A percentile compares a stretch with the other conserved stretches of the same genome.
phyloP scores from a whole-genome alignment of 768 basidiomycete genomes.

The Pleurotus tuoliensis region DNA sequence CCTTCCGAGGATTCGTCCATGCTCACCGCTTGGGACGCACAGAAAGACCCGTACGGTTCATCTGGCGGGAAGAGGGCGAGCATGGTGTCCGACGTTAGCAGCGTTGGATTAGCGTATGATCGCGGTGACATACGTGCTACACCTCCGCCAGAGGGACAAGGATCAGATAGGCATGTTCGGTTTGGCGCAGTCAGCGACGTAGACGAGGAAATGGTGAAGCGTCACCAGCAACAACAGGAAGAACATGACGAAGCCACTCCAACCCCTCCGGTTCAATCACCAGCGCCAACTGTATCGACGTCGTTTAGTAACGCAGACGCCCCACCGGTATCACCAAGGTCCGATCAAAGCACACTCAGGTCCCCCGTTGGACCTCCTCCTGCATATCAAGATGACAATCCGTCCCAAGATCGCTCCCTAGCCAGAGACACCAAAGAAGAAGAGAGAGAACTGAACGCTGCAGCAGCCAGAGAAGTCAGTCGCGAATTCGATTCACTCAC shows the following conservation, averaged over 20 bases:
- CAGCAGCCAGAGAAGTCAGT: slow-evolving; percentile 65
- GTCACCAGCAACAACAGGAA: slow-evolving; percentile 9
- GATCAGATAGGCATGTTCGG: slow-evolving; percentile 33
- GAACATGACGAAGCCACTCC: background rate
- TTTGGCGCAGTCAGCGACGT: slow-evolving; percentile 40
- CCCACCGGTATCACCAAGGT: background rate
- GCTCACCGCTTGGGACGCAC: slow-evolving; percentile 10
- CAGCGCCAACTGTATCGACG: background rate
- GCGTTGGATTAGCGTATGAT: slow-evolving; percentile 29
- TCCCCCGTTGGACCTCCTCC: background rate
- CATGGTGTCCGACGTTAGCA: slow-evolving; percentile 22
- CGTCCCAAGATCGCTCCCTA: slow-evolving; percentile 27
- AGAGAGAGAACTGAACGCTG: slow-evolving; percentile 55
- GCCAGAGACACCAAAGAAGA: slow-evolving; percentile 37
- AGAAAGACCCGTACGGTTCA: slow-evolving; percentile 19
- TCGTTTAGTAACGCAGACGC: background rate
- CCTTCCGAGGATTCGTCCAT: slow-evolving; percentile 10
- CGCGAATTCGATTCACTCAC: slow-evolving; percentile 60
- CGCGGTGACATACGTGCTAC: slow-evolving; percentile 24
- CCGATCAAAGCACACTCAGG: background rate
- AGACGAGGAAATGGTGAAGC: slow-evolving; percentile 30
- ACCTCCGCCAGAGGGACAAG: slow-evolving; percentile 24
- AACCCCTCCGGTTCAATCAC: background rate
- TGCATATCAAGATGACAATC: slow-evolving; percentile 2
- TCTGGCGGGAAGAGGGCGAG: slow-evolving; percentile 19